Evolutionary conservation across 306 rosid species (phyloP).

Genomic region (Castanea crenata): DNA sequence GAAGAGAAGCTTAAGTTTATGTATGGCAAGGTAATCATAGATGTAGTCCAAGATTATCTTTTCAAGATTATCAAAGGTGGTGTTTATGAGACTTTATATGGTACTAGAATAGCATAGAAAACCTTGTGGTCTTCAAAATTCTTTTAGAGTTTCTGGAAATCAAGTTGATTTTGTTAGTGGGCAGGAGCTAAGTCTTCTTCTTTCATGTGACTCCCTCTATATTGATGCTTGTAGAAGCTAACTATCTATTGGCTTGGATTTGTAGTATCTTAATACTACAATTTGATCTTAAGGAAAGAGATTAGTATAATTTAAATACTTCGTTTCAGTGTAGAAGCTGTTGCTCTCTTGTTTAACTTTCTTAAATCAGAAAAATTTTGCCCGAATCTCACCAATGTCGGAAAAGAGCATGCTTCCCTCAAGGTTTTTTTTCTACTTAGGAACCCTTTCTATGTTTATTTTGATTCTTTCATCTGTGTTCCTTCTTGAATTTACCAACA

Average conservation of each 20-base stretch:
- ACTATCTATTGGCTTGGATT: neutral
- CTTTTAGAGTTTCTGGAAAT: conserved; percentile 1
- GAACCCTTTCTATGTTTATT: conserved; percentile 65
- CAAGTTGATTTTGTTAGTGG: conserved; percentile 17
- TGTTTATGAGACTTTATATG: neutral
- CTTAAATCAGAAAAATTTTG: conserved; percentile 16
- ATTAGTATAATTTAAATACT: neutral
- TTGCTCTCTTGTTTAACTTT: conserved; percentile 17
- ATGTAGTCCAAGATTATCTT: conserved; percentile 4
- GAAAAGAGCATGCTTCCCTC: conserved; percentile 69
- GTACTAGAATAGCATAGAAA: neutral
- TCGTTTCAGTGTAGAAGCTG: neutral
- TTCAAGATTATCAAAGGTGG: neutral
- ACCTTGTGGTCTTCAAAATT: conserved; percentile 24
- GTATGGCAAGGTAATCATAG: neutral
- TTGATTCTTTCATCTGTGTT: conserved; percentile 67
- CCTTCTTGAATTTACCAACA: conserved; percentile 65
- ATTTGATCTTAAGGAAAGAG: neutral
- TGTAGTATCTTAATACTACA: neutral
- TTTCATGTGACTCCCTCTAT: neutral
- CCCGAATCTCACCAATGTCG: conserved; percentile 50
- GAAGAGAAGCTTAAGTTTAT: conserved; percentile 14
- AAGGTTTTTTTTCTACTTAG: conserved; percentile 58
- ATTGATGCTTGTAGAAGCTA: neutral
- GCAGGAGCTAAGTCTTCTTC: neutral